Percentiles rank a stretch among this genome's conserved stretches.
Conservation (phyloP, 306 rosid species). For the Quillaja saponaria region DNA sequence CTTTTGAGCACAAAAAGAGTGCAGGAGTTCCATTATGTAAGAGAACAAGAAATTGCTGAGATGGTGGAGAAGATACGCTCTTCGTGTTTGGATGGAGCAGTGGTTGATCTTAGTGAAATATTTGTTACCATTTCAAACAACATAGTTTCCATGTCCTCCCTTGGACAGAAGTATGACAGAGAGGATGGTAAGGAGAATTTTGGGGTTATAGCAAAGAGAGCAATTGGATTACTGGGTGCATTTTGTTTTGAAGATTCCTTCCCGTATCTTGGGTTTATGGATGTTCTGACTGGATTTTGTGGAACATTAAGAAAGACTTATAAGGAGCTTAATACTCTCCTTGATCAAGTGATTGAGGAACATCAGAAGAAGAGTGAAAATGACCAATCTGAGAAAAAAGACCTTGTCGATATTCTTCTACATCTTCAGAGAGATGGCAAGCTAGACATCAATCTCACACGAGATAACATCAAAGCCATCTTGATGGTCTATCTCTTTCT, state of each 20-base stretch:
- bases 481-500: conserved; percentile 23
- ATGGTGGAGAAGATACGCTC: too few species aligned
- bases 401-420: conserved; percentile 14
- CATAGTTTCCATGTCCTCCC: not conserved
- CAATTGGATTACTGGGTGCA: too few species aligned
- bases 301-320: conserved; percentile 29
- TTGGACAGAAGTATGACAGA: not conserved
- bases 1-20: conserved; percentile 39
- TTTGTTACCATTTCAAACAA: not conserved
- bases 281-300: conserved; percentile 24
- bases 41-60: conserved; percentile 19
- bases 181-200: not conserved
- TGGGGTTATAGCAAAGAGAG: too few species aligned
- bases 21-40: conserved; percentile 9
- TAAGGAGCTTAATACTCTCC: conserved; percentile 19
- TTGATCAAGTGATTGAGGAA: conserved; percentile 28
- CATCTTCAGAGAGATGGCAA: not conserved
- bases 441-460: not conserved
- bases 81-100: not conserved
- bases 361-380: not conserved
- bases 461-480: conserved; percentile 39
- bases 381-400: conserved; percentile 3
- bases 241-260: conserved; percentile 32
- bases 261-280: conserved; percentile 38
- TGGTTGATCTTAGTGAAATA: not conserved